A percentile compares a stretch with the other conserved stretches of the same genome.
phyloP scores from a whole-genome alignment of 805 yeast genomes.

The Lipomyces lipofer region DNA sequence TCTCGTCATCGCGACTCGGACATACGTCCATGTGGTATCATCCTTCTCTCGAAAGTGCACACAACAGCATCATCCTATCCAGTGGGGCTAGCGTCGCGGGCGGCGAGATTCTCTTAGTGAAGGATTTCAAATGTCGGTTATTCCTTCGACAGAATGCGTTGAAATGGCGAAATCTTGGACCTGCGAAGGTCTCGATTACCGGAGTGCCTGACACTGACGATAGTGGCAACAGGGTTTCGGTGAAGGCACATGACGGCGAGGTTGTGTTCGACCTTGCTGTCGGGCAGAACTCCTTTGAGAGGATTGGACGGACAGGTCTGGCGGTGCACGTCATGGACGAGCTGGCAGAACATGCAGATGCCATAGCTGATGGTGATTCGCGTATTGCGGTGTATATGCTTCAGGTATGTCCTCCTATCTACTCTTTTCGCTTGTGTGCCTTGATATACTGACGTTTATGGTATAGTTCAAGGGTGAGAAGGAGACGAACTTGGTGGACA shows the following conservation, averaged over 20 bases:
- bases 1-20: not conserved
- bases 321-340: constrained; percentile 23
- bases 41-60: constrained; percentile 10
- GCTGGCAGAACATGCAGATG: constrained; percentile 7
- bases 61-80: not conserved
- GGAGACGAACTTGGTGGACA: constrained; percentile 32
- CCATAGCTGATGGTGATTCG: constrained; percentile 15
- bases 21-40: constrained; percentile 15
- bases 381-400: constrained; percentile 34
- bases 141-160: constrained; percentile 26
- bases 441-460: not conserved
- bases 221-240: constrained; percentile 12
- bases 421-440: not conserved
- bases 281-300: constrained; percentile 12
- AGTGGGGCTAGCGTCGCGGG: not conserved
- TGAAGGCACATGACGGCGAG: constrained; percentile 19
- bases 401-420: constrained; percentile 29
- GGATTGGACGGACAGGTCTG: constrained; percentile 26
- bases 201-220: not conserved
- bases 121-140: constrained; percentile 27
- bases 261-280: constrained; percentile 22
- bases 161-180: constrained; percentile 33
- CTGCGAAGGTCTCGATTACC: constrained; percentile 23
- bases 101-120: constrained; percentile 16
- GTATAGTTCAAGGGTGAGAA: constrained; percentile 33